phyloP scores from a whole-genome alignment of 768 basidiomycete genomes.

The Boletus tomentosulus region DNA sequence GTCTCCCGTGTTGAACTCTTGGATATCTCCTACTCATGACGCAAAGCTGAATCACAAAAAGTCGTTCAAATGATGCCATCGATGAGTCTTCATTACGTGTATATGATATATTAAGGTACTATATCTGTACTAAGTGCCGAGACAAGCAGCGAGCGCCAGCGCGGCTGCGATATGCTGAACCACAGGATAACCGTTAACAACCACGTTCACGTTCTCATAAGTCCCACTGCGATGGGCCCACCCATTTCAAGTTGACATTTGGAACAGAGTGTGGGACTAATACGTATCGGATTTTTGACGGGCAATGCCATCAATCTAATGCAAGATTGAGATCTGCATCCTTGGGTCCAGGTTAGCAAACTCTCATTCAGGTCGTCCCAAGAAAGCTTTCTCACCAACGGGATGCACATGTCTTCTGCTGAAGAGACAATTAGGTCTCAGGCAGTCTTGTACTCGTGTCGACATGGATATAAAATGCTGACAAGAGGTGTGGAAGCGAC shows the following conservation, averaged over 20 bases:
- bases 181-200: background rate
- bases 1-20: background rate
- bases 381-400: slow-evolving; percentile 37
- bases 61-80: background rate
- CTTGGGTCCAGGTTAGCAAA: slow-evolving; percentile 30
- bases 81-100: slow-evolving; percentile 16
- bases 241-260: slow-evolving; percentile 27
- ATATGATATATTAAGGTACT: slow-evolving; percentile 18
- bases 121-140: slow-evolving; percentile 12
- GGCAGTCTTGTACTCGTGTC: slow-evolving; percentile 64
- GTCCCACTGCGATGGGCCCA: slow-evolving; percentile 10
- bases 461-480: slow-evolving; percentile 72
- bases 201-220: slow-evolving; percentile 16
- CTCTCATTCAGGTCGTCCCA: background rate
- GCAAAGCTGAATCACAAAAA: background rate
- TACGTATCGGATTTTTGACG: slow-evolving; percentile 65
- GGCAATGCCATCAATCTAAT: slow-evolving; percentile 64
- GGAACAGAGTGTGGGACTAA: slow-evolving; percentile 49
- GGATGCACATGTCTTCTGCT: slow-evolving; percentile 60
- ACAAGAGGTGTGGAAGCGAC: slow-evolving; percentile 65
- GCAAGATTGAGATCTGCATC: slow-evolving; percentile 54
- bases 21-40: background rate
- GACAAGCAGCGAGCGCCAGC: slow-evolving; percentile 18
- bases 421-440: slow-evolving; percentile 62
- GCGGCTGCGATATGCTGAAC: slow-evolving; percentile 11